Evolutionary conservation across 176 grass and related monocot genomes (phyloP).

Genomic region (Poa annua): DNA sequence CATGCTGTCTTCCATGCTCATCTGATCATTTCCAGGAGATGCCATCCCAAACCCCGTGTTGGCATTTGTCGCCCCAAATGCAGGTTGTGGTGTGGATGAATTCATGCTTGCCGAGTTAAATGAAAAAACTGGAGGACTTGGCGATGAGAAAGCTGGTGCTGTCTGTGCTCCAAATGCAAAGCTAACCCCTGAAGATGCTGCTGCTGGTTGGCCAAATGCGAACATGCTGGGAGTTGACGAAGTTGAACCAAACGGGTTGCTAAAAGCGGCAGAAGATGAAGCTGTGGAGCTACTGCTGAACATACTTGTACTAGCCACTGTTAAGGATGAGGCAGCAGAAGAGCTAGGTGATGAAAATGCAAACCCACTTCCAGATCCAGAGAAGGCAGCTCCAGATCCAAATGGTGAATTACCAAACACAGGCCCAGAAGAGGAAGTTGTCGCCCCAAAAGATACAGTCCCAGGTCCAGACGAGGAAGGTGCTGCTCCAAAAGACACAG

Average conservation of each 20-base stretch:
- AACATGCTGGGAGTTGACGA: constrained; percentile 50
- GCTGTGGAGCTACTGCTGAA: constrained; percentile 35
- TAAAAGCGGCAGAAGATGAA: constrained; percentile 44
- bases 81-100: constrained; percentile 43
- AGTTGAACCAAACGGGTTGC: constrained; percentile 54
- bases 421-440: constrained; percentile 43
- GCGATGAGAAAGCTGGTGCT: constrained; percentile 41
- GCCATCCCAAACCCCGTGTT: constrained; percentile 43
- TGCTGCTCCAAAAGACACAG: constrained; percentile 19
- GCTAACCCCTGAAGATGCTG: constrained; percentile 45
- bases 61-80: constrained; percentile 50
- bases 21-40: constrained; percentile 68
- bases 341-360: constrained; percentile 57
- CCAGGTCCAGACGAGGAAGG: constrained; percentile 45
- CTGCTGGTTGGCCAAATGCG: constrained; percentile 54
- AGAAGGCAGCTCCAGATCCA: constrained; percentile 49
- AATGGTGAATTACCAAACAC: constrained; percentile 51
- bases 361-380: constrained; percentile 44
- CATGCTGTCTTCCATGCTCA: constrained; percentile 74
- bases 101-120: constrained; percentile 52
- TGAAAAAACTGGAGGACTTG: constrained; percentile 48
- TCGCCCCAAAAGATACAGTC: constrained; percentile 41
- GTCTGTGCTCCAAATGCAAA: constrained; percentile 58
- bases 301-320: constrained; percentile 33
- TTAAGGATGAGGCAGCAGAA: constrained; percentile 42